Conservation (phyloP, 257 asterid genomes). For the Knoxia roxburghii region DNA sequence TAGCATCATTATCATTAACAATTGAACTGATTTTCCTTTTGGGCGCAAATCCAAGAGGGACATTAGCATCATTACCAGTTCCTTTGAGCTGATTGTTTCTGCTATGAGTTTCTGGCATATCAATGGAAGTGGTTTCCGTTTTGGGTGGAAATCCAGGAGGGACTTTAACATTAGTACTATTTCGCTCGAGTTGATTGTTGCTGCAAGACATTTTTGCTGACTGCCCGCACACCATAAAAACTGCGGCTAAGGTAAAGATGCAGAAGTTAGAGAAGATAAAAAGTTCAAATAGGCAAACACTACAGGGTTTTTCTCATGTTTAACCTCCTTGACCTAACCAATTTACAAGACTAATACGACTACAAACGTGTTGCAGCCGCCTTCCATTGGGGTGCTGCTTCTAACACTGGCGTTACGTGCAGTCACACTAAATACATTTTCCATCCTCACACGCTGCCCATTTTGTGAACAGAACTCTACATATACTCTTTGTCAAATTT, state of each 20-base stretch:
- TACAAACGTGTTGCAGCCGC: too few species aligned
- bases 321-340: background rate
- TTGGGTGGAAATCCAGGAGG: constrained; percentile 21
- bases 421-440: background rate
- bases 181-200: too few species aligned
- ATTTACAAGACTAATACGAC: background rate
- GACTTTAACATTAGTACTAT: constrained; percentile 1
- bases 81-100: background rate
- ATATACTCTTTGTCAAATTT: background rate
- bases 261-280: background rate
- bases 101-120: background rate
- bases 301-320: background rate
- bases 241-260: background rate
- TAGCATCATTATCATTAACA: too few species aligned
- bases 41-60: too few species aligned
- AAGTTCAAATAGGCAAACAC: background rate
- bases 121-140: background rate
- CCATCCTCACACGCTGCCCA: too few species aligned
- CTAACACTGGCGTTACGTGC: background rate
- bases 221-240: background rate
- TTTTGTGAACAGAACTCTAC: too few species aligned
- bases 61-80: background rate
- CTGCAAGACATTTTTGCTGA: background rate
- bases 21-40: too few species aligned
- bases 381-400: background rate